Percentiles rank a stretch among this genome's conserved stretches.
These are phyloP conservation scores for Fusarium sp. DNA, from an alignment of 2,329 filamentous ascomycete species.

Conservation along the genomic window DNA sequence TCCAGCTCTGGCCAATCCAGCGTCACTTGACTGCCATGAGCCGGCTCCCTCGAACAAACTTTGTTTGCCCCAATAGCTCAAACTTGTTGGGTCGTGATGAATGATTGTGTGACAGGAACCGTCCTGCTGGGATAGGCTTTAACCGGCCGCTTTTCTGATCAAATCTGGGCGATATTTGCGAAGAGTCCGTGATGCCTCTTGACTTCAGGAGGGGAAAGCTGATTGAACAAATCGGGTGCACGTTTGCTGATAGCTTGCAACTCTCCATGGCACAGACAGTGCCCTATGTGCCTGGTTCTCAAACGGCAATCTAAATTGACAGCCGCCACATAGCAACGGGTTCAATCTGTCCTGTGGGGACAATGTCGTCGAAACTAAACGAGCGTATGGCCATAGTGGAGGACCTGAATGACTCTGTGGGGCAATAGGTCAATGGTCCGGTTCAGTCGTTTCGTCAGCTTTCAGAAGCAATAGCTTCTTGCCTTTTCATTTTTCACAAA, in stretches of 20 bases:
- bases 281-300: background rate
- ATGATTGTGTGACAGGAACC: constrained; percentile 26
- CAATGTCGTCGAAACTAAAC: constrained; percentile 15
- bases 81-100: constrained; percentile 14
- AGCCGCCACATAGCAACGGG: constrained; percentile 15
- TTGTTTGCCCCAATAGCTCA: constrained; percentile 27
- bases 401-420: constrained; percentile 17
- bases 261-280: background rate
- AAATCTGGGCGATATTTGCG: constrained; percentile 10
- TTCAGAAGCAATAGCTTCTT: background rate
- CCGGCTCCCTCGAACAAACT: constrained; percentile 16
- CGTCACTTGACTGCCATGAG: constrained; percentile 6
- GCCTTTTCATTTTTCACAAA: constrained; percentile 8
- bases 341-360: constrained; percentile 17
- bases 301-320: constrained; percentile 13
- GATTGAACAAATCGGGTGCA: background rate
- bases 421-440: constrained; percentile 7
- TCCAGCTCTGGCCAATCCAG: constrained; percentile 21
- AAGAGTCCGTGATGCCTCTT: constrained; percentile 18
- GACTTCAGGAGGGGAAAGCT: background rate
- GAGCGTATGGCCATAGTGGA: constrained; percentile 25
- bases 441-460: background rate
- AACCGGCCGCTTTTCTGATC: constrained; percentile 13
- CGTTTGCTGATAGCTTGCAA: background rate
- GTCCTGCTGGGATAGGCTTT: constrained; percentile 20